These are phyloP conservation scores for Mycena latifolia DNA, from an alignment of 768 basidiomycete genomes.

Conservation along the genomic window DNA sequence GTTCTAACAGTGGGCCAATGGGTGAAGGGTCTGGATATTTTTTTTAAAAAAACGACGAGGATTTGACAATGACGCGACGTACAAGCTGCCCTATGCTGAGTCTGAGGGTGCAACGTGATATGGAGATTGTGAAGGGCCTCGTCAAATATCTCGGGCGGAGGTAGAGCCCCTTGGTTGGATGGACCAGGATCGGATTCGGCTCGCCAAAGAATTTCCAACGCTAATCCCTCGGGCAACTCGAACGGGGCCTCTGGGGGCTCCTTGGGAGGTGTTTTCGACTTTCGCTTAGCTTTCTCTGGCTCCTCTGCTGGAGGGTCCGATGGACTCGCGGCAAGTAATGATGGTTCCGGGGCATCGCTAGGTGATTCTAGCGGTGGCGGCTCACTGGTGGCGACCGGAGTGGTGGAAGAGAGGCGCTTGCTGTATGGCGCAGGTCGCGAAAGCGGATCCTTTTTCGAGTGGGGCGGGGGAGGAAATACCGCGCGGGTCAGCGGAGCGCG, in stretches of 20 bases:
- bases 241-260: slow-evolving; percentile 47
- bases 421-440: slow-evolving; percentile 28
- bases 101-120: slow-evolving; percentile 84
- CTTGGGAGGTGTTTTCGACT: slow-evolving; percentile 42
- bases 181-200: slow-evolving; percentile 57
- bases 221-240: slow-evolving; percentile 62
- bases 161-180: slow-evolving; percentile 54
- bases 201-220: slow-evolving; percentile 75
- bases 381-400: slow-evolving; percentile 26
- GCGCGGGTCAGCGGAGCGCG: slow-evolving; percentile 16
- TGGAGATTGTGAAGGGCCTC: slow-evolving; percentile 82
- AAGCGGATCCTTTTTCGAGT: slow-evolving; percentile 27
- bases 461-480: slow-evolving; percentile 20
- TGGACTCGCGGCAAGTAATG: slow-evolving; percentile 28
- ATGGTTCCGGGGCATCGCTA: slow-evolving; percentile 31
- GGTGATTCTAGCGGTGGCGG: slow-evolving; percentile 26
- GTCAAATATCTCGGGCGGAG: slow-evolving; percentile 81
- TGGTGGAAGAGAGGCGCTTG: slow-evolving; percentile 37
- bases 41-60: background rate
- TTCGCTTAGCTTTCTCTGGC: slow-evolving; percentile 57
- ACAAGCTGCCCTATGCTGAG: slow-evolving; percentile 77
- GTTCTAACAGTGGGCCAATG: slow-evolving; percentile 72
- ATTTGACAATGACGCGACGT: background rate
- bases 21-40: slow-evolving; percentile 55
- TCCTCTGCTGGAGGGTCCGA: slow-evolving; percentile 49